Conservation (phyloP, 2,329 filamentous ascomycete species). For the Aspergillus sclerotialis region DNA sequence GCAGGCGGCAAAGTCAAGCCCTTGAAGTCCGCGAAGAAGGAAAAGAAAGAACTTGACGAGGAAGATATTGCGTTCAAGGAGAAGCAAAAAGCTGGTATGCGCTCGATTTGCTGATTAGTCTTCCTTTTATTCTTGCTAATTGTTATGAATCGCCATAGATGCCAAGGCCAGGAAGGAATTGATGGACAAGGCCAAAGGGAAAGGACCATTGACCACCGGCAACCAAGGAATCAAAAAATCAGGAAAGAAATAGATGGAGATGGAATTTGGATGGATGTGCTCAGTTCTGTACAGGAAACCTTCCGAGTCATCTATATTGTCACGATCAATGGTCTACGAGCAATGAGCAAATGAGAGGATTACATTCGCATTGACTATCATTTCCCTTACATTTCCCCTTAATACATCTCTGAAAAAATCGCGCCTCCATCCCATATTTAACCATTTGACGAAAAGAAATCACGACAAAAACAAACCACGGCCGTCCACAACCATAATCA, state of each 20-base stretch:
- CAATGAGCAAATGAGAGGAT: conserved; percentile 6
- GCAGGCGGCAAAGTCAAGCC: conserved; percentile 76
- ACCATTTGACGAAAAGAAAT: background rate
- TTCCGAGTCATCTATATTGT: conserved; percentile 10
- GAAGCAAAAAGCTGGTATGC: conserved; percentile 82
- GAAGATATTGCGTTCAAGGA: conserved; percentile 76
- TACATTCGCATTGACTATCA: conserved; percentile 10
- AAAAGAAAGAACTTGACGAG: conserved; percentile 73
- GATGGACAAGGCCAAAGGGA: conserved; percentile 73
- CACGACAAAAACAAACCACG: background rate
- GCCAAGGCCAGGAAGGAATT: conserved; percentile 81
- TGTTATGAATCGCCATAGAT: conserved; percentile 42
- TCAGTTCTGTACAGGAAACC: background rate
- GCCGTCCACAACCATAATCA: background rate
- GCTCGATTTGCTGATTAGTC: no score
- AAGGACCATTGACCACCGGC: conserved; percentile 80
- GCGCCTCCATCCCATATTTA: background rate
- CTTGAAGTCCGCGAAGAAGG: conserved; percentile 84
- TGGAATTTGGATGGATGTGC: background rate
- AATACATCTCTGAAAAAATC: conserved; percentile 5
- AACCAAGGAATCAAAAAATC: conserved; percentile 94
- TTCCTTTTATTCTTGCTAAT: conserved; percentile 4
- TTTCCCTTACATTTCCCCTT: conserved; percentile 5
- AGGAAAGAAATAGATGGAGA: conserved; percentile 75
- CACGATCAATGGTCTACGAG: conserved; percentile 17